Conservation (phyloP, 352 stramenopile genomes). For the Pythium oligandrum region DNA sequence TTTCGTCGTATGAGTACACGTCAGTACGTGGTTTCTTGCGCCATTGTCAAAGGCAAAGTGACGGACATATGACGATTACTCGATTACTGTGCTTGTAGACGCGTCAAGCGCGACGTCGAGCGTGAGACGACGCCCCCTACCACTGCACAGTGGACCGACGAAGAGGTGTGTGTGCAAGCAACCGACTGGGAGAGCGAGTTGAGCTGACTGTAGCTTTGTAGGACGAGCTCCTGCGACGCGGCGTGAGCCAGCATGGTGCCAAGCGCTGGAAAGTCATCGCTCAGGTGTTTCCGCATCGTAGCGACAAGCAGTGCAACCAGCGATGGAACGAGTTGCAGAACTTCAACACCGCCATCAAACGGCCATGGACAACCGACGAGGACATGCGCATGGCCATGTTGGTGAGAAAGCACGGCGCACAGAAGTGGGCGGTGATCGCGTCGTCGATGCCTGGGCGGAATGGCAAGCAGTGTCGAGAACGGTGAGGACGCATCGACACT, state of each 20-base stretch:
- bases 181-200: too few species aligned
- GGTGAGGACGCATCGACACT: too few species aligned
- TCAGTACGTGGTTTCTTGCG: too few species aligned
- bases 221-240: not conserved
- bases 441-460: constrained; percentile 75
- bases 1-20: too few species aligned
- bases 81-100: too few species aligned
- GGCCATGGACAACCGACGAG: constrained; percentile 13
- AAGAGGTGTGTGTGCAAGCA: too few species aligned
- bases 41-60: too few species aligned
- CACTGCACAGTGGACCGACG: too few species aligned
- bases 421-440: constrained; percentile 82
- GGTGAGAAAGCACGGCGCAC: constrained; percentile 14
- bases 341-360: constrained; percentile 4
- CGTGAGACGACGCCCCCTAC: too few species aligned
- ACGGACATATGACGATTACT: too few species aligned
- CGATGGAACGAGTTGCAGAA: constrained; percentile 4
- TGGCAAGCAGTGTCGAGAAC: constrained; percentile 3
- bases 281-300: not conserved
- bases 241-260: not conserved
- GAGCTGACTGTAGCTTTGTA: not conserved
- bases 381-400: constrained; percentile 14
- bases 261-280: not conserved
- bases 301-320: not conserved
- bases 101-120: too few species aligned